phyloP scores from a whole-genome alignment of 495 filamentous ascomycete genomes.

The Penicillium egyptiacum region DNA sequence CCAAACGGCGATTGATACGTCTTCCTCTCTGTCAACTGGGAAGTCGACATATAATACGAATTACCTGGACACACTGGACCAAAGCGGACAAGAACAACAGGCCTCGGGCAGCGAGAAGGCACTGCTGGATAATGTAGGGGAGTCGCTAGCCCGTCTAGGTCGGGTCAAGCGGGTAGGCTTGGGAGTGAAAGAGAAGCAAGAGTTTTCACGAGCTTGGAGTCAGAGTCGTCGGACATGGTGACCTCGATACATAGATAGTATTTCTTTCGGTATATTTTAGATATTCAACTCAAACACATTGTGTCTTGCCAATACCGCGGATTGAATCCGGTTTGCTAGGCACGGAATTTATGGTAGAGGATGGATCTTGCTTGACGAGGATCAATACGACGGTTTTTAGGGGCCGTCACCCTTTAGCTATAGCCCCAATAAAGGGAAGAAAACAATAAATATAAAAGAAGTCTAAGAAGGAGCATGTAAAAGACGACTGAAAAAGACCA shows the following conservation, averaged over 20 bases:
- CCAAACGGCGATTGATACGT: constrained; percentile 19
- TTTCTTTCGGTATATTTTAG: constrained; percentile 2
- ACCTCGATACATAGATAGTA: constrained; percentile 1
- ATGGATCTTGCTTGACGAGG: neutral
- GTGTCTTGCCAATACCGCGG: neutral
- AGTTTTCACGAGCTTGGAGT: constrained; percentile 67
- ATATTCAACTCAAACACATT: neutral
- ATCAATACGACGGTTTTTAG: too few relatives aligned
- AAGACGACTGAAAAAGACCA: too few relatives aligned
- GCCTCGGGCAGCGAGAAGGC: constrained; percentile 57
- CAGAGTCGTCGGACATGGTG: constrained; percentile 43
- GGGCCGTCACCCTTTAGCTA: too few relatives aligned
- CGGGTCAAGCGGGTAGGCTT: constrained; percentile 88
- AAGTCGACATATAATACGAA: constrained; percentile 49
- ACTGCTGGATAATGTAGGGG: constrained; percentile 72
- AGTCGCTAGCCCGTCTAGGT: constrained; percentile 83
- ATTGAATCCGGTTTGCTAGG: neutral
- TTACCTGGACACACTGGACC: constrained; percentile 48
- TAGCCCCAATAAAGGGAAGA: too few relatives aligned
- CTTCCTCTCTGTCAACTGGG: constrained; percentile 16
- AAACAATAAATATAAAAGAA: too few relatives aligned
- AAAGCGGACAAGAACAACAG: constrained; percentile 37
- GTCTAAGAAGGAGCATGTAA: too few relatives aligned
- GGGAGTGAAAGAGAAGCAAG: constrained; percentile 76
- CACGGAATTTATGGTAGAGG: neutral